Conservation (phyloP, 2,329 filamentous ascomycete genomes). For the Hypocreales sp. region DNA sequence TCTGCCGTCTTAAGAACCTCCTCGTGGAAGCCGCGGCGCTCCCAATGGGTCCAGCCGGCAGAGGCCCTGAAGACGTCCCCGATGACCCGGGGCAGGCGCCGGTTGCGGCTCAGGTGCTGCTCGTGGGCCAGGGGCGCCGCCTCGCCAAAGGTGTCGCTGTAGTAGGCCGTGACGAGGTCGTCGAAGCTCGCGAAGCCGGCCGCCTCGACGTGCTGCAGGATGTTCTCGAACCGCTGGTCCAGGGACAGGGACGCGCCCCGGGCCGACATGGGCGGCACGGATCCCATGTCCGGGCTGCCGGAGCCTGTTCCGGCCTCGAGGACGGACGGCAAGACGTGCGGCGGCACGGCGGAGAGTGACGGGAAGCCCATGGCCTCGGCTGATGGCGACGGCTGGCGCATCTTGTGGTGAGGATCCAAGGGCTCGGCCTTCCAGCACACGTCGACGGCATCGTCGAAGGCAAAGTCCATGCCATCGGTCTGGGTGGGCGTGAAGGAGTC, state of each 20-base stretch:
- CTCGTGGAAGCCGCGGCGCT: constrained; percentile 11
- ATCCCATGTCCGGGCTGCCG: no score
- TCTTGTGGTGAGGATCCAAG: no score
- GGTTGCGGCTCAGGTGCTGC: constrained; percentile 11
- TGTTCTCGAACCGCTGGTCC: constrained; percentile 8
- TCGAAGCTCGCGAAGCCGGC: constrained; percentile 12
- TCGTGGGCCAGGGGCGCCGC: constrained; percentile 9
- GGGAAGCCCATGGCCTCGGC: constrained; percentile 3
- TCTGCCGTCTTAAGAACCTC: constrained; percentile 12
- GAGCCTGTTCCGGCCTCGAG: no score
- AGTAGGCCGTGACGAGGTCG: constrained; percentile 11
- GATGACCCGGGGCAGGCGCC: constrained; percentile 10
- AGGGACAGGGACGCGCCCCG: no score
- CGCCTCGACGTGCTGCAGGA: constrained; percentile 8
- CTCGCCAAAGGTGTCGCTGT: constrained; percentile 7
- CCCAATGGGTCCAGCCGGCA: constrained; percentile 9
- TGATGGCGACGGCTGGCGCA: constrained; percentile 2
- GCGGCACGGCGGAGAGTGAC: background rate
- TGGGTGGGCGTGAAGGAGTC: constrained; percentile 5
- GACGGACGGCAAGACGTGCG: no score
- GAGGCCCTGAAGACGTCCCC: constrained; percentile 7
- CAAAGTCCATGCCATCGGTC: constrained; percentile 7
- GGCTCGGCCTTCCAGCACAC: constrained; percentile 5
- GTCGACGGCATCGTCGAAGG: constrained; percentile 6
- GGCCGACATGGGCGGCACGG: no score